Conservation (phyloP, 1,284 basidiomycete genomes). For the Meripilus lineatus region DNA sequence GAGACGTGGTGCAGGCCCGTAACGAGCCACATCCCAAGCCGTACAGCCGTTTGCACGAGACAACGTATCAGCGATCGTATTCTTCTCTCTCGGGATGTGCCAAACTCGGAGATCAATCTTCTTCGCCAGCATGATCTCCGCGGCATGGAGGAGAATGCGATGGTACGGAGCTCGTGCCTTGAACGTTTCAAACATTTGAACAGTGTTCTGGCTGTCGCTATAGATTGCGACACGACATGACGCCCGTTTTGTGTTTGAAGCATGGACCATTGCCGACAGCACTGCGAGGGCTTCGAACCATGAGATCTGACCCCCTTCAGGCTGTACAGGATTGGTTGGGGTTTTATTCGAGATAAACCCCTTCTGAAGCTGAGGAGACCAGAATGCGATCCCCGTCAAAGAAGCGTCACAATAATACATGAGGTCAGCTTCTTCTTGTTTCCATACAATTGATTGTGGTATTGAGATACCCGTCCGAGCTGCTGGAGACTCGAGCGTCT, state of each 20-base stretch:
- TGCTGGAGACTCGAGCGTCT: too few relatives aligned
- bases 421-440: too few relatives aligned
- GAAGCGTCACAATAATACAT: constrained; percentile 28
- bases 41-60: too few relatives aligned
- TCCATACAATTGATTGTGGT: too few relatives aligned
- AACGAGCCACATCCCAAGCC: too few relatives aligned
- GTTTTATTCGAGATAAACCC: constrained; percentile 17
- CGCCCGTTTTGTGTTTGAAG: neutral
- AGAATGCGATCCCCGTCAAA: constrained; percentile 25
- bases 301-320: constrained; percentile 18
- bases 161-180: constrained; percentile 24
- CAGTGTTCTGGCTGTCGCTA: constrained; percentile 31
- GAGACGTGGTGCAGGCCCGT: too few relatives aligned
- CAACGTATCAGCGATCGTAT: neutral
- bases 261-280: constrained; percentile 5
- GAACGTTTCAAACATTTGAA: constrained; percentile 31
- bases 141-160: constrained; percentile 21
- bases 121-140: constrained; percentile 18
- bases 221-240: constrained; percentile 16
- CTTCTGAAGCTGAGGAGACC: constrained; percentile 13
- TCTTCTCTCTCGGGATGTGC: neutral
- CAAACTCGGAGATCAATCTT: constrained; percentile 11
- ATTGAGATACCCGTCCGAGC: too few relatives aligned
- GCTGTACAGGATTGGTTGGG: neutral
- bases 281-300: constrained; percentile 28